phyloP scores from a whole-genome alignment of 306 rosid genomes.

The Medicago ruthenica region DNA sequence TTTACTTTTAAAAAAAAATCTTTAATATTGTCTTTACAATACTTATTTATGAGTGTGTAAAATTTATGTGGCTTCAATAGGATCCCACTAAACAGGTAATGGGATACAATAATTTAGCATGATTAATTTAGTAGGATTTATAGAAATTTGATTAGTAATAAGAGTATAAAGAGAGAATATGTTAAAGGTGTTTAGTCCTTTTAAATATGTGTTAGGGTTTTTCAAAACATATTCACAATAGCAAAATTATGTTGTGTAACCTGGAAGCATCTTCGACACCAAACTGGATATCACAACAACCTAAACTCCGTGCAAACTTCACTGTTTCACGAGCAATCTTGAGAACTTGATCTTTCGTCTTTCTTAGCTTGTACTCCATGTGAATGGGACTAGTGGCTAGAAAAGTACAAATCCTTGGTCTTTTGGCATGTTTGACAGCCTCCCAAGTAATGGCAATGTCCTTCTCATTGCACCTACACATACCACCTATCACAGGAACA shows the following conservation, averaged over 20 bases:
- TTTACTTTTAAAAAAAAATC: too few relatives aligned
- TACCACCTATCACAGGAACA: slow-evolving; percentile 79
- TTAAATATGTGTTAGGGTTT: neutral
- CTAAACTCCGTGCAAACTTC: slow-evolving; percentile 72
- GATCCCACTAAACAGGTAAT: too few relatives aligned
- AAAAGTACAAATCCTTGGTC: slow-evolving; percentile 77
- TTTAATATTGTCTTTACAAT: too few relatives aligned
- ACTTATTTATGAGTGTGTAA: too few relatives aligned
- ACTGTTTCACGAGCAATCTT: slow-evolving; percentile 73
- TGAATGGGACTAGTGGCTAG: slow-evolving; percentile 87
- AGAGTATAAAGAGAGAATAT: too few relatives aligned
- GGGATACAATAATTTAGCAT: neutral
- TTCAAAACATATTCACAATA: neutral
- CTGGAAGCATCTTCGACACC: slow-evolving; percentile 95
- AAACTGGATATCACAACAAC: slow-evolving; percentile 82
- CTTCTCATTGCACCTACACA: slow-evolving; percentile 73
- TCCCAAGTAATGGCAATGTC: slow-evolving; percentile 86
- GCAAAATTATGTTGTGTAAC: slow-evolving; percentile 37
- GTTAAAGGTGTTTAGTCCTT: too few relatives aligned
- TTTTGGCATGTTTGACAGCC: slow-evolving; percentile 75
- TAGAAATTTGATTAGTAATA: neutral
- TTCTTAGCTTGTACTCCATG: slow-evolving; percentile 73
- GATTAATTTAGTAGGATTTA: too few relatives aligned
- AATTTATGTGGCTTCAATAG: too few relatives aligned
- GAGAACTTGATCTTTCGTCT: slow-evolving; percentile 66